phyloP scores from a whole-genome alignment of 441 rosid species.

The Hura crepitans region DNA sequence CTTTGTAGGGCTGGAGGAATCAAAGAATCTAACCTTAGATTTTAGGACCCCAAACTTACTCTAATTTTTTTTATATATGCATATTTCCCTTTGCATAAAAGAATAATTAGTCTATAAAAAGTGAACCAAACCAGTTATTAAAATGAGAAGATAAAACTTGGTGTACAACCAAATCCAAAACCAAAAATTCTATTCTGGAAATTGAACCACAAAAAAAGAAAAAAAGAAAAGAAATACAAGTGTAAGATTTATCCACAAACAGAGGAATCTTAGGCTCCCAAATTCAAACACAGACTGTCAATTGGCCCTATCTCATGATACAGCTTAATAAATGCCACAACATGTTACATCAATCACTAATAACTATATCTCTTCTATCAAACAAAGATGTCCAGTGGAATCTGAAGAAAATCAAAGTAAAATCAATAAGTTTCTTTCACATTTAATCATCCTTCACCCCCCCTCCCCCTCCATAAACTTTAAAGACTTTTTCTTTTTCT shows the following conservation, averaged over 20 bases:
- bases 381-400: conserved; percentile 8
- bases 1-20: conserved; percentile 62
- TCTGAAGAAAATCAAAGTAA: conserved; percentile 12
- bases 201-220: conserved; percentile 27
- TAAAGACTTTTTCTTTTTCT: not conserved
- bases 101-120: conserved; percentile 17
- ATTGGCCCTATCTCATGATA: conserved; percentile 6
- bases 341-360: conserved; percentile 14
- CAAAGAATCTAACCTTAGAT: conserved; percentile 66
- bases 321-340: not conserved
- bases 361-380: conserved; percentile 8
- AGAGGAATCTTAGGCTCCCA: conserved; percentile 32
- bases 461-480: not conserved
- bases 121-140: conserved; percentile 29
- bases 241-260: conserved; percentile 27
- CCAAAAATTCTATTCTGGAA: conserved; percentile 12
- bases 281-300: conserved; percentile 32
- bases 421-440: conserved; percentile 18
- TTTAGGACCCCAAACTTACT: conserved; percentile 32
- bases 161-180: conserved; percentile 7
- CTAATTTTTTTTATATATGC: not conserved
- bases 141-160: conserved; percentile 10
- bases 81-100: not conserved
- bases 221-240: conserved; percentile 12
- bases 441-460: not conserved